phyloP scores from a whole-genome alignment of 2,329 filamentous ascomycete genomes.

The Fusarium verticillioides region DNA sequence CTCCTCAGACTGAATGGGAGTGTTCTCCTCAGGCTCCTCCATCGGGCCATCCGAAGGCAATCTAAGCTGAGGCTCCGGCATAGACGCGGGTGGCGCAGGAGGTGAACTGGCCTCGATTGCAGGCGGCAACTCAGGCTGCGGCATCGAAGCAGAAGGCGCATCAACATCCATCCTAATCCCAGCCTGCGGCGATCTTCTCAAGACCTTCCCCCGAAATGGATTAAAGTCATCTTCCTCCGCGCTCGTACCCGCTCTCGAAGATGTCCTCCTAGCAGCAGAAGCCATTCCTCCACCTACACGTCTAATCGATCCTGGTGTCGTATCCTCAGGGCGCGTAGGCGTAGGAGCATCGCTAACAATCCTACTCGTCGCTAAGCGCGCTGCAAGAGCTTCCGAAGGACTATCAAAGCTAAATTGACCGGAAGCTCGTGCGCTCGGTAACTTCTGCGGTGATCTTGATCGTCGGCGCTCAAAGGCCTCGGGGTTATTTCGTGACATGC shows the following conservation, averaged over 20 bases:
- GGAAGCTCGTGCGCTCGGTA: conserved; percentile 20
- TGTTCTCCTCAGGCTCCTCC: not conserved
- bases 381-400: conserved; percentile 44
- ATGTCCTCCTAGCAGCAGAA: conserved; percentile 53
- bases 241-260: conserved; percentile 59
- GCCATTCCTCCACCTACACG: conserved; percentile 48
- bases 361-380: conserved; percentile 46
- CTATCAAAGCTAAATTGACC: conserved; percentile 37
- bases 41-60: not conserved
- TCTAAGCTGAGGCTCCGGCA: conserved; percentile 7
- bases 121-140: conserved; percentile 20
- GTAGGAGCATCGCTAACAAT: conserved; percentile 37
- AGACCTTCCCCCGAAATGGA: conserved; percentile 46
- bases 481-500: conserved; percentile 69
- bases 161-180: conserved; percentile 29
- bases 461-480: conserved; percentile 62
- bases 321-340: conserved; percentile 29
- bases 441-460: conserved; percentile 51
- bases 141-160: conserved; percentile 29
- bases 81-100: conserved; percentile 16
- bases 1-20: not conserved
- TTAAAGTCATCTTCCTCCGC: conserved; percentile 45
- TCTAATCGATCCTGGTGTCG: conserved; percentile 23
- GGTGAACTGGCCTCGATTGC: conserved; percentile 4
- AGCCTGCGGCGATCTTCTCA: conserved; percentile 48